Evolutionary conservation across 140 eudicot species (phyloP), one percentile per base, ranked within the genome.

Genomic region (Ambrosia hybrid): DNA sequence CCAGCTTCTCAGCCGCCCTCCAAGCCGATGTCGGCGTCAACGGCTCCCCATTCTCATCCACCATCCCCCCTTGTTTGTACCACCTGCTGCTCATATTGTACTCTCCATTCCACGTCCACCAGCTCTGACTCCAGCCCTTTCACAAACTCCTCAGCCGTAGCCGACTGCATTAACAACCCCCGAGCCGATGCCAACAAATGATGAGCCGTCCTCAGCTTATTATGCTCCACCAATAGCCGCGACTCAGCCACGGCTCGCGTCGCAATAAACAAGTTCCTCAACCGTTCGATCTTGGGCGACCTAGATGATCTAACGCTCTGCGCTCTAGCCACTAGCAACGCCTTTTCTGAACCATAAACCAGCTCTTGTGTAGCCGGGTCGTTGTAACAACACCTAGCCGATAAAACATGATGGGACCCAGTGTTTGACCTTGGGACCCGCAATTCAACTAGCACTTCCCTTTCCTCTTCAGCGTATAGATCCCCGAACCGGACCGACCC

Each of bases 231-330:
- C 13, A 94, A 58, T 0, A 86, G 77, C 60, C 96, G 69, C 0
- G 96, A 88, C 85, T 94, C 99, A 0, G 96, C 99, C 34, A 94
- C 79, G 0, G 99, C 99, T 46, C 99, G 84, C 1, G 90, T 86
- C 0, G 86, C 79, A 0, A 94, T 72, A 51, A 94, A 94, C 0
- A 74, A 73, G 57, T 86, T 84, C 12, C 97, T 86, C 21, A 94
- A 48, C 75, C 99, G 90, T 76, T 94, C 81, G 77, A 89, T 81
- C 75, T 72, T 75, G 0, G 91, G 88, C 1, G 68, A 59, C 10
- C 51, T 7, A 1, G 85, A 76, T 0, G 95, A 79, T 72, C 92
- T 36, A 9, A 87, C 86, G 80, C 87, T 62, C 9, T 88, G 94
- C 1, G 91, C 82, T 17, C 85, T 65, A 0, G 96, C 96, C 0